Percentiles rank a stretch among this genome's conserved stretches.
Conservation (phyloP, 2,329 filamentous ascomycete genomes). For the Aspergillus awamori region DNA sequence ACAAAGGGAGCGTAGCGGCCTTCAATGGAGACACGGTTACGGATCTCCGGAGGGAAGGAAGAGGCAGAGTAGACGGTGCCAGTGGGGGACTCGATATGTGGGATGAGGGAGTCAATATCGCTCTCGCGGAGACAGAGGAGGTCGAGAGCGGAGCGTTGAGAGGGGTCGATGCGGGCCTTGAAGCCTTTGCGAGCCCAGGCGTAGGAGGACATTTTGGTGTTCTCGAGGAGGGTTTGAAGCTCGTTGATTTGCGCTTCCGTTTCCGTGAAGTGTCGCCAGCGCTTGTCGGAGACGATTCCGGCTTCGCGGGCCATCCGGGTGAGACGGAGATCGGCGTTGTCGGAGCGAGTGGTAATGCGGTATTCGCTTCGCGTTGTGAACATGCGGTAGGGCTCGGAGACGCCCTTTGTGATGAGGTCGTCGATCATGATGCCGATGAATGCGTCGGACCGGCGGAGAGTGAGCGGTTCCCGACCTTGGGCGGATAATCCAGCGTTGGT, state of each 20-base stretch:
- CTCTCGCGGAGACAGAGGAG: slow-evolving; percentile 70
- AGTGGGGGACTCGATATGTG: slow-evolving; percentile 49
- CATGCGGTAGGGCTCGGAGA: slow-evolving; percentile 97
- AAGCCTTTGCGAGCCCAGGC: slow-evolving; percentile 74
- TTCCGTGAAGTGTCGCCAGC: slow-evolving; percentile 72
- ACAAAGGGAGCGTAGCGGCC: slow-evolving; percentile 87
- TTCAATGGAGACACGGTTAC: slow-evolving; percentile 75
- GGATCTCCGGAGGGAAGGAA: slow-evolving; percentile 59
- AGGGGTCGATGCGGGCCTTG: slow-evolving; percentile 66
- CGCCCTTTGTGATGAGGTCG: slow-evolving; percentile 93
- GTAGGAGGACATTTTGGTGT: slow-evolving; percentile 60
- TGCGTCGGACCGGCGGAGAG: slow-evolving; percentile 78
- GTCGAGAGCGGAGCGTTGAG: slow-evolving; percentile 73
- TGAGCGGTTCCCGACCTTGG: slow-evolving; percentile 64
- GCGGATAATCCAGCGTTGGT: slow-evolving; percentile 90
- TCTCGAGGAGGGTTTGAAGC: slow-evolving; percentile 64
- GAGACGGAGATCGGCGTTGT: slow-evolving; percentile 89
- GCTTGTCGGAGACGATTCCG: slow-evolving; percentile 75
- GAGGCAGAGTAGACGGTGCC: slow-evolving; percentile 50
- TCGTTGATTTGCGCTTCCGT: slow-evolving; percentile 69
- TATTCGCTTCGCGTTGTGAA: slow-evolving; percentile 96
- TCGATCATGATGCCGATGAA: slow-evolving; percentile 99
- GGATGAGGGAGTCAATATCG: slow-evolving; percentile 59
- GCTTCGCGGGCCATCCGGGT: slow-evolving; percentile 75
- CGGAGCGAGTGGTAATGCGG: slow-evolving; percentile 85